Conservation (phyloP, 129 eudicot species). For the Apium graveolens region DNA sequence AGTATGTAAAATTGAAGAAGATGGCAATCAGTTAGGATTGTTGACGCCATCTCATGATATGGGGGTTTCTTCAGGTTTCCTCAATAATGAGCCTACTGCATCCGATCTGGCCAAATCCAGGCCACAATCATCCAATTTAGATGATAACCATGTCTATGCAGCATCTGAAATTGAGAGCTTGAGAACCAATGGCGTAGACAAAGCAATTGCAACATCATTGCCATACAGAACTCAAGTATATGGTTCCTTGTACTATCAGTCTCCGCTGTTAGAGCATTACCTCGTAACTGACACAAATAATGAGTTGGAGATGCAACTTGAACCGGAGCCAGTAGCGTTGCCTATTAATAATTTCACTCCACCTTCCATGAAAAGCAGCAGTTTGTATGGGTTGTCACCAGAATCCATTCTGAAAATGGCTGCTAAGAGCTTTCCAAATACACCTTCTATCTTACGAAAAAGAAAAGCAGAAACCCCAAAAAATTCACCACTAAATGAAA, state of each 20-base stretch:
- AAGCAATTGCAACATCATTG: slow-evolving; percentile 25
- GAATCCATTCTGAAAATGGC: slow-evolving; percentile 77
- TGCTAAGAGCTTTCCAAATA: slow-evolving; percentile 78
- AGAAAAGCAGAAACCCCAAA: slow-evolving; percentile 39
- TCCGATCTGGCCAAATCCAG: slow-evolving; percentile 17
- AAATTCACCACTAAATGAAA: slow-evolving; percentile 23
- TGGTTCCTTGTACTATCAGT: slow-evolving; percentile 66
- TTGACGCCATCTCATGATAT: slow-evolving; percentile 38
- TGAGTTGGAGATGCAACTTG: slow-evolving; percentile 32
- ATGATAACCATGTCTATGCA: slow-evolving; percentile 1
- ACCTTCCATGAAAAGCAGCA: slow-evolving; percentile 45
- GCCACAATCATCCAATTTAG: slow-evolving; percentile 17
- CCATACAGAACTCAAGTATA: slow-evolving; percentile 29
- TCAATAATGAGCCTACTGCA: slow-evolving; percentile 43
- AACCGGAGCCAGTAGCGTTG: slow-evolving; percentile 26
- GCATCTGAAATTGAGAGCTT: slow-evolving; percentile 28
- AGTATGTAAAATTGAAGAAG: slow-evolving; percentile 36
- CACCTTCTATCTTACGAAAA: slow-evolving; percentile 82
- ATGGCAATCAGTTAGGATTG: slow-evolving; percentile 33
- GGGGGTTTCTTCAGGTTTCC: slow-evolving; percentile 31
- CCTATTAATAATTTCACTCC: slow-evolving; percentile 54
- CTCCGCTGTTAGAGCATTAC: slow-evolving; percentile 43
- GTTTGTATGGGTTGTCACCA: slow-evolving; percentile 40
- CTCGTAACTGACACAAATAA: slow-evolving; percentile 28
- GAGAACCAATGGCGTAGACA: slow-evolving; percentile 21